phyloP scores from a whole-genome alignment of 306 rosid genomes.

The Cucumis cinereus region DNA sequence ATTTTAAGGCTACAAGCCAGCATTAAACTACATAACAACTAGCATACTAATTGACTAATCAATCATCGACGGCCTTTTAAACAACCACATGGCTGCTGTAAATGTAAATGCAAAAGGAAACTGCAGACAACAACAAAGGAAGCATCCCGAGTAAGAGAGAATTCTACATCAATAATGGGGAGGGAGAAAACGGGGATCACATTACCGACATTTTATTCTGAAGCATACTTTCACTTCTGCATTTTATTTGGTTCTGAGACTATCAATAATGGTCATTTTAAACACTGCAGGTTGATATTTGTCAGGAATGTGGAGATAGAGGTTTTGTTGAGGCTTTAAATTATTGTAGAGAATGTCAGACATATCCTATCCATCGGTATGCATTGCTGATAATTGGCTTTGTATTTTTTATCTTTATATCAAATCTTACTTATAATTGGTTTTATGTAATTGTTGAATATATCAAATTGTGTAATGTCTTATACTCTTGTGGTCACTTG shows the following conservation, averaged over 20 bases:
- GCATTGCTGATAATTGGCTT: neutral
- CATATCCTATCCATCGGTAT: slow-evolving; percentile 21
- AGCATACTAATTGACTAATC: too few relatives aligned
- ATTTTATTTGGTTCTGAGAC: neutral
- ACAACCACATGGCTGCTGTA: too few relatives aligned
- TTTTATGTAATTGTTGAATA: neutral
- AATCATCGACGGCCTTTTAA: too few relatives aligned
- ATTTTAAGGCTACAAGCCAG: too few relatives aligned
- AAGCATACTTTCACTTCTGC: neutral
- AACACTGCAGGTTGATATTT: slow-evolving; percentile 15
- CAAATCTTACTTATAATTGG: neutral
- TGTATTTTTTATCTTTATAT: neutral
- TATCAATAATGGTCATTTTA: neutral
- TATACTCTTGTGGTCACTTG: neutral
- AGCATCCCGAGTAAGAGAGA: too few relatives aligned
- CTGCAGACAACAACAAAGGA: too few relatives aligned
- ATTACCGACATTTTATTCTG: neutral
- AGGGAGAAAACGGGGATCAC: neutral
- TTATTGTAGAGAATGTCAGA: slow-evolving; percentile 14
- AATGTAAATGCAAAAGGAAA: too few relatives aligned
- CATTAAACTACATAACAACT: too few relatives aligned
- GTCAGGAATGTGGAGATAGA: slow-evolving; percentile 21
- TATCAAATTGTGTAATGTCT: neutral
- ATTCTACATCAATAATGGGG: too few relatives aligned
- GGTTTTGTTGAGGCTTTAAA: slow-evolving; percentile 17